phyloP scores from a whole-genome alignment of 768 basidiomycete genomes.

The Tephrocybe sp. region DNA sequence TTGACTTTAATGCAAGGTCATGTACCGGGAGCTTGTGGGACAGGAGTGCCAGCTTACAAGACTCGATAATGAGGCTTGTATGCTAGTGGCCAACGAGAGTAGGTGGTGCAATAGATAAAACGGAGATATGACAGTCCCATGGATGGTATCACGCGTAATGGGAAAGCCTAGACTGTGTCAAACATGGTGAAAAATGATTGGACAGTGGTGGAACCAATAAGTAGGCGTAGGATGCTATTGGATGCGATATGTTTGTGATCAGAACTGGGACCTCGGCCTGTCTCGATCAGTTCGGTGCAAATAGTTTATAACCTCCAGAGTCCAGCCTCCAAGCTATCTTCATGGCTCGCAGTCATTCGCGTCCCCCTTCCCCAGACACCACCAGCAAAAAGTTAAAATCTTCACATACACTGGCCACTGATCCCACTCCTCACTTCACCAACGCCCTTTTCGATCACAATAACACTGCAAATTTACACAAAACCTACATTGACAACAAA shows the following conservation, averaged over 20 bases:
- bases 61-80: too few species aligned
- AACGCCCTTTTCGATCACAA: slow-evolving; percentile 54
- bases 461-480: slow-evolving; percentile 52
- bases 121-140: too few species aligned
- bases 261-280: slow-evolving; percentile 8
- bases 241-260: not conserved
- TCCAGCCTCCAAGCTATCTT: not conserved
- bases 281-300: slow-evolving; percentile 13
- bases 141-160: too few species aligned
- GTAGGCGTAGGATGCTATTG: not conserved
- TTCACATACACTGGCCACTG: slow-evolving; percentile 21
- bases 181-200: too few species aligned
- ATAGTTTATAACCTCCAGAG: slow-evolving; percentile 10
- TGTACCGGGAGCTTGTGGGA: too few species aligned
- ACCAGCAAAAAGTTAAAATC: slow-evolving; percentile 27
- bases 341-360: slow-evolving; percentile 28
- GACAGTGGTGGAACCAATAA: too few species aligned
- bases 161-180: too few species aligned
- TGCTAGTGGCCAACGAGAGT: too few species aligned
- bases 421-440: slow-evolving; percentile 43
- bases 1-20: too few species aligned
- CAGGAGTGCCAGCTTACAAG: too few species aligned
- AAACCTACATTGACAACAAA: slow-evolving; percentile 50
- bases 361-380: slow-evolving; percentile 24
- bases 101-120: too few species aligned